Percentiles rank a stretch among this genome's conserved stretches.
phyloP scores from a whole-genome alignment of 805 yeast genomes.

The Yarrowia yakushimensis region DNA sequence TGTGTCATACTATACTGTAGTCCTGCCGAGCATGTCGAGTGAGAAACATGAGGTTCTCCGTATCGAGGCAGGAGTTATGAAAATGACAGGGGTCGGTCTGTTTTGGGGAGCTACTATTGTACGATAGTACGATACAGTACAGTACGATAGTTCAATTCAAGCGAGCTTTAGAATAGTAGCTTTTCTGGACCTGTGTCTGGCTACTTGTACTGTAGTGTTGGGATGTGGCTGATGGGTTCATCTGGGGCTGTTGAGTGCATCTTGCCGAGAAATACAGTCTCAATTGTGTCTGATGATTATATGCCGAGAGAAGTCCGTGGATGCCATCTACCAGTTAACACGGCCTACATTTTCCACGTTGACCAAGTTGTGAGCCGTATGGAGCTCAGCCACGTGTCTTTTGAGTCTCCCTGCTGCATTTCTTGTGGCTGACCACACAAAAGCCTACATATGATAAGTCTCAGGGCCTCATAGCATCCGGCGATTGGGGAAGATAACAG shows the following conservation, averaged over 20 bases:
- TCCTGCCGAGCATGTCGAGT: too few species aligned
- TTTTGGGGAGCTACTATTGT: too few species aligned
- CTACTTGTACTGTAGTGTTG: too few species aligned
- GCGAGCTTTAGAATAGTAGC: too few species aligned
- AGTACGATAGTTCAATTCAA: too few species aligned
- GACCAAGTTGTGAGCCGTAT: neutral
- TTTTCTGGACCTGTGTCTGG: too few species aligned
- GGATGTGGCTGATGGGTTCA: neutral
- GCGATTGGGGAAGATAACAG: neutral
- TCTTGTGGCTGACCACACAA: neutral
- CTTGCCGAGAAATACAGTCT: too few species aligned
- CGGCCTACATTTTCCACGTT: neutral
- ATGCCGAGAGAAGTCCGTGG: neutral
- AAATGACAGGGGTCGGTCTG: too few species aligned
- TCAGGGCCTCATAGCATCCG: neutral
- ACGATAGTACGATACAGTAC: too few species aligned
- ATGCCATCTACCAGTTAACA: neutral
- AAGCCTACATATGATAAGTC: constrained; percentile 7
- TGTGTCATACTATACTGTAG: too few species aligned
- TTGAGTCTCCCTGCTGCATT: neutral
- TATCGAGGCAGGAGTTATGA: too few species aligned
- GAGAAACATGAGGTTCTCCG: too few species aligned
- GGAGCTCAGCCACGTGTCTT: neutral
- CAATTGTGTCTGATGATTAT: neutral
- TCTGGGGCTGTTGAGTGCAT: neutral